A percentile compares a stretch with the other conserved stretches of the same genome.
Conservation (phyloP, 352 stramenopile genomes). For the Globisporangium spinosum region DNA sequence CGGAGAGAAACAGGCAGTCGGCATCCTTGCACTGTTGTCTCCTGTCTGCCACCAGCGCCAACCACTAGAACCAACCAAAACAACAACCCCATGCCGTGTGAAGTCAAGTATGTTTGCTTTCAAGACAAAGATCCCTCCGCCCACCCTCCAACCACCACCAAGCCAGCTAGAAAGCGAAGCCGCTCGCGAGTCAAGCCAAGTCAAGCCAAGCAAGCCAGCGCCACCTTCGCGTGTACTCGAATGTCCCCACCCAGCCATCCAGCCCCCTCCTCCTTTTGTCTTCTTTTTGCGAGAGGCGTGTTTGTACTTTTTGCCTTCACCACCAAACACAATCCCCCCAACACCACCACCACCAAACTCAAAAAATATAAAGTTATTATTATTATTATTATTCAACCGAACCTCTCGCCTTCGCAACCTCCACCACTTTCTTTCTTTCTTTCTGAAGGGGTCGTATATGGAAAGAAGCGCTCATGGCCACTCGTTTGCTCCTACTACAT, state of each 20-base stretch:
- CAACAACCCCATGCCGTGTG: slow-evolving; percentile 3
- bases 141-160: background rate
- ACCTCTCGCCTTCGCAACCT: background rate
- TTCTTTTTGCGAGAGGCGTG: slow-evolving; percentile 15
- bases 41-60: background rate
- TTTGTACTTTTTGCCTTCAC: slow-evolving; percentile 18
- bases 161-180: slow-evolving; percentile 1
- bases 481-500: background rate
- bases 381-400: slow-evolving; percentile 32
- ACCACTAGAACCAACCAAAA: background rate
- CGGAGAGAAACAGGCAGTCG: slow-evolving; percentile 17
- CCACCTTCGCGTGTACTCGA: background rate
- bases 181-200: background rate
- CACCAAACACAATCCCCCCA: slow-evolving; percentile 1
- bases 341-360: slow-evolving; percentile 11
- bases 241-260: slow-evolving; percentile 3
- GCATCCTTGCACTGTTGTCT: slow-evolving; percentile 22
- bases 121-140: background rate
- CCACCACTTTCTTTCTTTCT: background rate
- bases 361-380: slow-evolving; percentile 24
- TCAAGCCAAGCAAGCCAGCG: background rate
- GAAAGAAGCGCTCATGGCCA: slow-evolving; percentile 6
- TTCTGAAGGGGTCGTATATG: background rate
- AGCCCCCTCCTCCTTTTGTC: slow-evolving; percentile 12
- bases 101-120: slow-evolving; percentile 14